These are phyloP conservation scores for Psilocybe cyanescens DNA, from an alignment of 768 basidiomycete genomes.

Conservation along the genomic window DNA sequence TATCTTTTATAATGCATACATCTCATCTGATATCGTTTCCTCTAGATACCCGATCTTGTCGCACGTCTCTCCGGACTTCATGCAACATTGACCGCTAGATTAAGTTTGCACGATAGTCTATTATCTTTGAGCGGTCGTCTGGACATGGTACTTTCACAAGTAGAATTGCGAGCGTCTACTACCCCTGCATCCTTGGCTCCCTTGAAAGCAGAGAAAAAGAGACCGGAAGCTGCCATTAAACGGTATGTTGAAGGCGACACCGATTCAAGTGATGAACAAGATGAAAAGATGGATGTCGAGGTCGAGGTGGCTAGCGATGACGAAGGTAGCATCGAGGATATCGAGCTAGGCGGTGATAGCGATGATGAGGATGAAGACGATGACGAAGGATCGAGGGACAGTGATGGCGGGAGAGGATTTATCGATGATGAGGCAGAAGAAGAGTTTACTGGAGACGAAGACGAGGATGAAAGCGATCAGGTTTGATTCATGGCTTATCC, in stretches of 20 bases:
- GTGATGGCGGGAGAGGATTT: conserved; percentile 54
- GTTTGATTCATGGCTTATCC: too few species aligned
- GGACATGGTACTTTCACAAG: conserved; percentile 93
- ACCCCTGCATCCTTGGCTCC: conserved; percentile 59
- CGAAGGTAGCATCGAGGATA: conserved; percentile 74
- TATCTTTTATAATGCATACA: not conserved
- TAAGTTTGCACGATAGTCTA: conserved; percentile 83
- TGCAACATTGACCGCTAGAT: conserved; percentile 75
- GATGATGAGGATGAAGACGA: conserved; percentile 63
- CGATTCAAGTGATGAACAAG: conserved; percentile 55
- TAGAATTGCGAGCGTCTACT: conserved; percentile 83
- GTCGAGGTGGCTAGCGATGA: conserved; percentile 67
- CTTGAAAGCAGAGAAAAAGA: conserved; percentile 34
- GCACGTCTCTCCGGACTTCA: conserved; percentile 85
- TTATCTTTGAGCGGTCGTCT: conserved; percentile 86
- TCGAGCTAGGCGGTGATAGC: conserved; percentile 72
- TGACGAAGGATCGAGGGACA: conserved; percentile 43
- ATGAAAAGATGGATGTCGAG: conserved; percentile 64
- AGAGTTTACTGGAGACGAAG: conserved; percentile 47
- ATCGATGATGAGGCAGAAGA: conserved; percentile 71
- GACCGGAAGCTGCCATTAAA: conserved; percentile 40
- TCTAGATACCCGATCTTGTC: conserved; percentile 91
- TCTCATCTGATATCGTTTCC: conserved; percentile 5
- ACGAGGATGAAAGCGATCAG: conserved; percentile 60
- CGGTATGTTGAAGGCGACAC: conserved; percentile 85